Base-by-base conservation (phyloP, 169 alveolate genomes). In the Babesia bovis region DNA sequence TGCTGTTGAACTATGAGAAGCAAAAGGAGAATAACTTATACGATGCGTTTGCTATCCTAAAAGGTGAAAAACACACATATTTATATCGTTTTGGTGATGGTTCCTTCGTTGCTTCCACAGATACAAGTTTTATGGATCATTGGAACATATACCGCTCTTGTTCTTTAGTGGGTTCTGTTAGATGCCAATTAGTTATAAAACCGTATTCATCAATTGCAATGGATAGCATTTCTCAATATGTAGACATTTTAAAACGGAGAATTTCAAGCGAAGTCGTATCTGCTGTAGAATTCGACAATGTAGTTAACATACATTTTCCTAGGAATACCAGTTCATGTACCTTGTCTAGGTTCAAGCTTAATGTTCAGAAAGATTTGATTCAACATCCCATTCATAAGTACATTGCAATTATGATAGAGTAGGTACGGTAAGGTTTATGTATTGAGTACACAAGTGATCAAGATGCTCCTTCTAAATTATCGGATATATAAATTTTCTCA, bases 61-160 rank as follows among this genome's bases (percentile, higher is more conserved):
- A 58, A 26, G 28, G 5, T 0, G 73, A 15, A n/a, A 32, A n/a
- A 17, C 26, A 42, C 26, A 45, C 28, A 21, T 63, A 25, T 49
- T 13, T 63, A 13, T 63, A 63, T 25, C 36, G 60, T 4, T 1
- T 32, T 17, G 49, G 73, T 41, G 49, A 63, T 36, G 19, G 26
- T 5, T 28, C 6, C 15, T 45, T 63, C 5, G 47, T 63, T n/a
- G 73, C 73, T 1, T 63, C 73, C 28, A 63, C 59, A 7, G 61
- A 63, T 45, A 4, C 1, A 1, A 28, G 17, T 4, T n/a, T 50
- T 13, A 78, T 78, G 87, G 87, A 78, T 66, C 36, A 55, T 57
- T 65, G 70, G 75, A 78, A 78, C 23, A 19, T 59, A 13, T 47
- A 65, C 7, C 33, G 25, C 25, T 35, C 45, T 32, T 6, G 17